These are phyloP conservation scores for Cercophora sp. DNA, from an alignment of 495 filamentous ascomycete genomes.

Conservation along the genomic window DNA sequence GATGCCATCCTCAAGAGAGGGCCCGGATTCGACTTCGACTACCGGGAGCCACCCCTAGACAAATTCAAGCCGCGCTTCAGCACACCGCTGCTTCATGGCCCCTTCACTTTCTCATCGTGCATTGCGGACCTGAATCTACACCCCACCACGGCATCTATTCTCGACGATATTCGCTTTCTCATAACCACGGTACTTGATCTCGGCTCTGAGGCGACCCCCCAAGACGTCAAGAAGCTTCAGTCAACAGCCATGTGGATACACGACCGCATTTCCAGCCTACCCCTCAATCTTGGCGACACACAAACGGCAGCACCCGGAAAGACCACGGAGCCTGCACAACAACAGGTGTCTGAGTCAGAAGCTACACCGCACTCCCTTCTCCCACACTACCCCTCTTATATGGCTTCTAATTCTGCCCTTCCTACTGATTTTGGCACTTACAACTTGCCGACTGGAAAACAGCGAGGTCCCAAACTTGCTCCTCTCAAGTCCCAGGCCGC, in stretches of 20 bases:
- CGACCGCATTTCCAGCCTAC: conserved; percentile 12
- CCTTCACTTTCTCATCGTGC: conserved; percentile 13
- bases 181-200: conserved; percentile 17
- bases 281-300: conserved; percentile 1
- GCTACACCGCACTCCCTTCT: conserved; percentile 15
- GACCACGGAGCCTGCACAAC: not conserved
- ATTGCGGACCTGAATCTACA: conserved; percentile 14
- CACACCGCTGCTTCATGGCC: conserved; percentile 17
- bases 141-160: conserved; percentile 19
- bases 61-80: conserved; percentile 19
- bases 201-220: not conserved
- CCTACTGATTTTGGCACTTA: not conserved
- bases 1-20: conserved; percentile 11
- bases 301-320: not conserved
- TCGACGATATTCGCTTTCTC: conserved; percentile 22
- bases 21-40: conserved; percentile 18
- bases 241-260: conserved; percentile 18
- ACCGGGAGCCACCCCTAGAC: conserved; percentile 12
- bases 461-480: not conserved
- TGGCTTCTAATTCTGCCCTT: not conserved
- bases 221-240: conserved; percentile 15
- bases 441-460: not conserved
- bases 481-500: not conserved
- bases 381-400: conserved; percentile 13
- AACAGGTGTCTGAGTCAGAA: not conserved